Base-by-base conservation (phyloP, 2,329 filamentous ascomycete species). In the Xylaria sp. region DNA sequence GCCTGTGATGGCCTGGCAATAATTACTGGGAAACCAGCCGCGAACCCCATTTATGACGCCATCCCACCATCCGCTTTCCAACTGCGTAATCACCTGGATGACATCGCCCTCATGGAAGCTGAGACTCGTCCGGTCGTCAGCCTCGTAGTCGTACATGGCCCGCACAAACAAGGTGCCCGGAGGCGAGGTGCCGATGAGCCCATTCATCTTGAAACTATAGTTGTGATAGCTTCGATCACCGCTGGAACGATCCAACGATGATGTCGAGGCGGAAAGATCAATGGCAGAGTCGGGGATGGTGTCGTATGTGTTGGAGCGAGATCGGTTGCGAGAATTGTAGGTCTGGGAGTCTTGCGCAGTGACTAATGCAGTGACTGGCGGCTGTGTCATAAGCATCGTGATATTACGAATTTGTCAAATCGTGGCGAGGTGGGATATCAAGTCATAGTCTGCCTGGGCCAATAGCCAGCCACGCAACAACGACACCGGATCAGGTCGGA, bases 21-120 rank as follows among this genome's bases (percentile, higher is more conserved):
- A 99, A 81, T 99, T 99, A 85, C 95, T 98, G 44, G 96, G 96
- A 80, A 99, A 99, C 96, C 96, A 99, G 79, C 96, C 96, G 79
- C 96, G 91, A 74, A 97, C 92, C 67, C 94, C 93, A 77, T 97
- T 96, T 79, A 99, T 97, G 65, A 99, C 93, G 58, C 96, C 96
- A 83, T 99, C 96, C 96, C 96, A 99, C 96, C 96, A 99, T 65
- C 96, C 96, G 77, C 94, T 98, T 81, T 99, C 96, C 66, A 98
- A 87, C 82, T 97, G 95, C 62, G 96, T 99, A 76, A 99, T 95
- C 75, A 99, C 96, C 83, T 98, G 95, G 76, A 99, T 99, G 74
- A 98, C 90, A 82, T 99, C 96, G 77, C 96, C 96, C 80, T 97
- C 92, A 76, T 93, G 93, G 81, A 99, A 99, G 82, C 94, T 98